Evolutionary conservation across 306 rosid genomes (phyloP).

Genomic region (Quercus mongolica): DNA sequence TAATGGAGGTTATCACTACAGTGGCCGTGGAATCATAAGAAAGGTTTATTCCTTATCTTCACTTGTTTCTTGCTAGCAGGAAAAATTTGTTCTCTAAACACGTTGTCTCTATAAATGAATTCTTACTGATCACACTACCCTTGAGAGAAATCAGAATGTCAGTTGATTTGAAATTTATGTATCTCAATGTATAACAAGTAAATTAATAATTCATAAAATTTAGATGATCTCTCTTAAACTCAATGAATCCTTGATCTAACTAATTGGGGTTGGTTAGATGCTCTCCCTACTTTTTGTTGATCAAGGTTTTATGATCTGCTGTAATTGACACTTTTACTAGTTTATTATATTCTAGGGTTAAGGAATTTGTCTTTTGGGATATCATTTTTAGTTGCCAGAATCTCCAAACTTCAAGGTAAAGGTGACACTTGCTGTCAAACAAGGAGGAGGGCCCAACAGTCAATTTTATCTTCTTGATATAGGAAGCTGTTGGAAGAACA

Average conservation of each 20-base stretch:
- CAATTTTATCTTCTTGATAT: slow-evolving; percentile 49
- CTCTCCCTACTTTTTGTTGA: background rate
- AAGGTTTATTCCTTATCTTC: slow-evolving; percentile 28
- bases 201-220: background rate
- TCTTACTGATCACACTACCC: background rate
- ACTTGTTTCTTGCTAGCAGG: background rate
- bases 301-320: background rate
- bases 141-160: background rate
- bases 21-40: slow-evolving; percentile 47
- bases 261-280: background rate
- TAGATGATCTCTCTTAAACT: background rate
- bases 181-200: background rate
- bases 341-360: background rate
- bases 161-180: background rate
- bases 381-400: slow-evolving; percentile 33
- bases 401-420: slow-evolving; percentile 53
- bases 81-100: background rate
- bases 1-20: slow-evolving; percentile 54
- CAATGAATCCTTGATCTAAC: background rate
- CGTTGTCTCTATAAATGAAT: background rate
- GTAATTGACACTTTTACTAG: background rate
- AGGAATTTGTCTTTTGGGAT: background rate
- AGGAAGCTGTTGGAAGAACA: slow-evolving; percentile 58
- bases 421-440: slow-evolving; percentile 35
- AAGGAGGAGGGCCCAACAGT: slow-evolving; percentile 47